Evolutionary conservation across 2,329 filamentous ascomycete genomes (phyloP).

Genomic region (Dendryphion nanum): DNA sequence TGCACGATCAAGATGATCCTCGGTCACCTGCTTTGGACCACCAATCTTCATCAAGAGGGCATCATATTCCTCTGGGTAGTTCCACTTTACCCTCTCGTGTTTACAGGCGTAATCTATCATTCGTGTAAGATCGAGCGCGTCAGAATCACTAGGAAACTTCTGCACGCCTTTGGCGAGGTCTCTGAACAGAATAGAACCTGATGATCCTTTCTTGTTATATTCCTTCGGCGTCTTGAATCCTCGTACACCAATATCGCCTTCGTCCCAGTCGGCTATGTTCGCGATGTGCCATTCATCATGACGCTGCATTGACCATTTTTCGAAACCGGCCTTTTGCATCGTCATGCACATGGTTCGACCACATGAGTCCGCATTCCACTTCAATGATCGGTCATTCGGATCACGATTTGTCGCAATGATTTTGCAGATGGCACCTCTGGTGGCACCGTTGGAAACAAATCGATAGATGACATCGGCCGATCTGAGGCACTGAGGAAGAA

Average conservation of each 20-base stretch:
- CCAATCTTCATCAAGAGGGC: conserved; percentile 5
- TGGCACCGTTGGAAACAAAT: conserved; percentile 19
- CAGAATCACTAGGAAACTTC: conserved; percentile 4
- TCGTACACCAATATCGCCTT: conserved; percentile 7
- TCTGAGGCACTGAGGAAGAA: conserved; percentile 22
- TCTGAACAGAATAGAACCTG: conserved; percentile 5
- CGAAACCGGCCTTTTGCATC: not conserved
- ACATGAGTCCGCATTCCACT: conserved; percentile 10
- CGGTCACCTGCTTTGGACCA: conserved; percentile 1
- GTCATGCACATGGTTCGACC: not conserved
- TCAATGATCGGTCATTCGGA: conserved; percentile 11
- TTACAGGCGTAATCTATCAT: conserved; percentile 6
- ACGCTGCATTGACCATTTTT: conserved; percentile 17
- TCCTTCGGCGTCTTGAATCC: not conserved
- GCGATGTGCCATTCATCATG: not conserved
- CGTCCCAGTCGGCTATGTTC: conserved; percentile 9
- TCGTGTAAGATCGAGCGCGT: conserved; percentile 13
- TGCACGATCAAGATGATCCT: conserved; percentile 5
- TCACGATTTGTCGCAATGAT: conserved; percentile 20
- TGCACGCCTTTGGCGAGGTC: conserved; percentile 6
- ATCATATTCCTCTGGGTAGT: conserved; percentile 9
- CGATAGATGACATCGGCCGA: conserved; percentile 23
- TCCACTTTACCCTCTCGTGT: conserved; percentile 10
- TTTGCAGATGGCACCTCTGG: conserved; percentile 3
- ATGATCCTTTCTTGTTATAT: not conserved